Evolutionary conservation across 2,329 filamentous ascomycete species (phyloP), one percentile per base, ranked within the genome.

Genomic region (Monosporascus sp.): DNA sequence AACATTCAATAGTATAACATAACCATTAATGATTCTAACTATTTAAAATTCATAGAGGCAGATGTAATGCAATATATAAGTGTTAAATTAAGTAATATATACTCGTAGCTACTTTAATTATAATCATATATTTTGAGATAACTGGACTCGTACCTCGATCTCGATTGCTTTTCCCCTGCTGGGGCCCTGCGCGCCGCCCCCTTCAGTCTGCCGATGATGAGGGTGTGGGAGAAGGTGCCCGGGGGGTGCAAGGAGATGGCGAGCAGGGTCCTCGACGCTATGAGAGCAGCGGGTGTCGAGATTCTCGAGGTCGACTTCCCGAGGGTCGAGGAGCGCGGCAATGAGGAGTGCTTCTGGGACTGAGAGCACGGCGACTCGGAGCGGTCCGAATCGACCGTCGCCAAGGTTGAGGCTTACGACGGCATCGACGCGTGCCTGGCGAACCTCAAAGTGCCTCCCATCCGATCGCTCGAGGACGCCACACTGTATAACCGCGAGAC

Each of bases 321-420:
- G 22, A 74, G 82, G 64, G 79, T 82, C 61, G 68, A 84, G 62
- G 80, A 72, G 0, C 80, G 89, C 24, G 78, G 91, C 14, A 80
- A 79, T 35, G 85, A 82, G 0, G 67, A 79, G 48, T 85, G 85
- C n/a, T 31, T 7, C 43, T 91, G 87, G 87, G 76, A 91, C 67
- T 91, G 88, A 79, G 85, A 88, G 61, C 87, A 82, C 57, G 86
- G 86, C 15, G 83, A 74, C 61, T 72, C 83, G n/a, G 89, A 90
- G 55, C 82, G 89, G 68, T 89, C 84, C 15, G 87, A 90, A 66
- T 90, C 86, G 69, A 88, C 84, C 0, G 82, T 86, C 48, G 76
- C 91, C 58, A 89, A 89, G 67, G 82, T 85, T 0, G 84, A 88
- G 65, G 87, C 87, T 61, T 87, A 86, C 68, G 78, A 78, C 63